Evolutionary conservation across 2,329 filamentous ascomycete species (phyloP).

Genomic region (Didymella segeticola): DNA sequence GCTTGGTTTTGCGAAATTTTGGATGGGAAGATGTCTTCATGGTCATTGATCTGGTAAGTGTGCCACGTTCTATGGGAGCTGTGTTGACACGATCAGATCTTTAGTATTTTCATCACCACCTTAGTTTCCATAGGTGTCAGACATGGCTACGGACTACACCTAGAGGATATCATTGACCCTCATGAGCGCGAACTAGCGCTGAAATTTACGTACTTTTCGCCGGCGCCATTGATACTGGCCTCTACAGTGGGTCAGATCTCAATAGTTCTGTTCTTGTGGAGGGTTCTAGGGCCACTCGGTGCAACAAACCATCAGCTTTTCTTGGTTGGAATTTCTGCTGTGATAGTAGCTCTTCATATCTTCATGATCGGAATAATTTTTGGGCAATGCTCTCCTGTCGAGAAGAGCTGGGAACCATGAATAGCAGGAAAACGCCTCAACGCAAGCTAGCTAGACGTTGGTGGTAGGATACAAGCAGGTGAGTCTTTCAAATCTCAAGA

Average conservation of each 20-base stretch:
- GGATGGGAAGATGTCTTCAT: background rate
- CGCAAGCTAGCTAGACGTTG: background rate
- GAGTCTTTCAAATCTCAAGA: background rate
- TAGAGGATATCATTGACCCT: background rate
- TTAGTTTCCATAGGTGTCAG: background rate
- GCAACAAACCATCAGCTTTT: background rate
- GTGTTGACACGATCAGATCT: background rate
- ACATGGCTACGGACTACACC: background rate
- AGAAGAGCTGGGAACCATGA: slow-evolving; percentile 1
- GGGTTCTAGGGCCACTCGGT: background rate
- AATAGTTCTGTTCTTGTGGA: background rate
- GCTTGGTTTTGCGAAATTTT: background rate
- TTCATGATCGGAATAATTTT: background rate
- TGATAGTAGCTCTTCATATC: slow-evolving; percentile 1
- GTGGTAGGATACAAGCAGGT: background rate
- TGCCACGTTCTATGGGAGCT: background rate
- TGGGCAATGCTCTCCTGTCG: background rate
- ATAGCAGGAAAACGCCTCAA: background rate
- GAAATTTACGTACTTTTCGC: slow-evolving; percentile 2
- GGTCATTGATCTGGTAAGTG: background rate
- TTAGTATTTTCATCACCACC: background rate
- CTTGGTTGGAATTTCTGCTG: background rate
- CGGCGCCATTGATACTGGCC: background rate
- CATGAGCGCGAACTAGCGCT: background rate
- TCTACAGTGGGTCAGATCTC: background rate